Evolutionary conservation across 805 yeast species (phyloP).

Genomic region (Pichia nanzhaoensis): DNA sequence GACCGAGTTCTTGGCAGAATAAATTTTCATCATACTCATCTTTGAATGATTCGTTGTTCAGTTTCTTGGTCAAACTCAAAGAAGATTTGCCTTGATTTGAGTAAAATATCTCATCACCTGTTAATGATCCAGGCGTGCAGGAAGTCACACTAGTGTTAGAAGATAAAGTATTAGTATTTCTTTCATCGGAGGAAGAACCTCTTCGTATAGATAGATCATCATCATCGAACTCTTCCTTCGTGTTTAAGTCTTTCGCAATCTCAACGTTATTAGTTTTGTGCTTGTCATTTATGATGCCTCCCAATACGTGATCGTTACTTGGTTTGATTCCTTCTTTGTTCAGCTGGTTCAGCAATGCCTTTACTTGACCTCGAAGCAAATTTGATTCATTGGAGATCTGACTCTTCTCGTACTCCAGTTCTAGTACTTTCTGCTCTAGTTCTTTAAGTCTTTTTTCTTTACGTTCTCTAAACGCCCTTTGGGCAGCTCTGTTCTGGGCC

Average conservation of each 20-base stretch:
- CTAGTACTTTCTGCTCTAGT: conserved; percentile 68
- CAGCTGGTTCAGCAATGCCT: conserved; percentile 65
- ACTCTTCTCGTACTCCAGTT: conserved; percentile 64
- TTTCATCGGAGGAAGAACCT: conserved; percentile 8
- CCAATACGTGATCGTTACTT: no score
- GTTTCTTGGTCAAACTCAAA: conserved; percentile 1
- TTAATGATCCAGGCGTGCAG: conserved; percentile 3
- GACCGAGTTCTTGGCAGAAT: conserved; percentile 69
- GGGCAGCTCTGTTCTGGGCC: conserved; percentile 98
- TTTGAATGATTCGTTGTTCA: conserved; percentile 21
- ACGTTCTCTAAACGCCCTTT: conserved; percentile 91
- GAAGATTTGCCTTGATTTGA: background rate
- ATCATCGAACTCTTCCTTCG: background rate
- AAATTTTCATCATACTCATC: conserved; percentile 61
- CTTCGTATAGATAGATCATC: conserved; percentile 2
- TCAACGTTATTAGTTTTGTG: no score
- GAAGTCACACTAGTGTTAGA: conserved; percentile 12
- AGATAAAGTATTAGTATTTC: background rate
- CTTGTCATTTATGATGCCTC: no score
- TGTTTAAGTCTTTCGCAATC: no score
- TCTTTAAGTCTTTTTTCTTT: conserved; percentile 84
- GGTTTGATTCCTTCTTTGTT: background rate
- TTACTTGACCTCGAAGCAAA: conserved; percentile 69
- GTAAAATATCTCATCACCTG: background rate
- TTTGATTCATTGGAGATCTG: conserved; percentile 67